Base-by-base conservation (phyloP, 805 yeast species). In the Wickerhamiella sorbophila region DNA sequence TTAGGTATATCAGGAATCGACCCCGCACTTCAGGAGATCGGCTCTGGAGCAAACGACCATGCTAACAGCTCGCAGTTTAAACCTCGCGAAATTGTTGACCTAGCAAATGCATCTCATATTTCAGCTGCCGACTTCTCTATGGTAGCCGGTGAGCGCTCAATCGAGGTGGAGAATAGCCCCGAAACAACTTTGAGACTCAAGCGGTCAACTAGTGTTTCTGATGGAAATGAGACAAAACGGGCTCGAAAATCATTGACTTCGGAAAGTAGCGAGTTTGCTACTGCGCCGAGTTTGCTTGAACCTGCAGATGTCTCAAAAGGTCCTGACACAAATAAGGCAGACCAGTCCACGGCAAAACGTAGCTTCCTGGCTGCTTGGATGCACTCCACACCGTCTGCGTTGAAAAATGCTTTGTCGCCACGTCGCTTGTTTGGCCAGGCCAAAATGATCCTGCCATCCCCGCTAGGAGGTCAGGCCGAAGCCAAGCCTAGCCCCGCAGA, bases 311-410 rank as follows among this genome's bases (percentile, higher is more conserved):
- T n/a, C n/a, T n/a, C n/a, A n/a, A n/a, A n/a, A n/a, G n/a, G n/a
- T n/a, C n/a, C n/a, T n/a, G n/a, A n/a, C n/a, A n/a, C n/a, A n/a
- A n/a, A n/a, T n/a, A n/a, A n/a, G n/a, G n/a, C n/a, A n/a, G 29
- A 15, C 18, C 36, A 20, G 5, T 34, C 37, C 9, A 27, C 19
- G 27, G 37, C 37, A 10, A 34, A 34, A n/a, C 26, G 27, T 14
- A 34, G 37, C 16, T 34, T 34, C 17, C 17, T 34, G 26, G 27
- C 37, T 12, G 37, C 37, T 10, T 34, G 37, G 37, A 20, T 34
- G 29, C 37, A 34, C 29, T 34, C 37, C 17, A 34, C 37, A 27
- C 37, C 37, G 16, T 34, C 37, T 10, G 4, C 20, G 4, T 17
- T 34, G 17, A 9, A 18, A 10, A 24, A 24, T 6, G 5, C 37